Evolutionary conservation across 257 asterid species (phyloP).

Genomic region (Penstemon davidsonii): DNA sequence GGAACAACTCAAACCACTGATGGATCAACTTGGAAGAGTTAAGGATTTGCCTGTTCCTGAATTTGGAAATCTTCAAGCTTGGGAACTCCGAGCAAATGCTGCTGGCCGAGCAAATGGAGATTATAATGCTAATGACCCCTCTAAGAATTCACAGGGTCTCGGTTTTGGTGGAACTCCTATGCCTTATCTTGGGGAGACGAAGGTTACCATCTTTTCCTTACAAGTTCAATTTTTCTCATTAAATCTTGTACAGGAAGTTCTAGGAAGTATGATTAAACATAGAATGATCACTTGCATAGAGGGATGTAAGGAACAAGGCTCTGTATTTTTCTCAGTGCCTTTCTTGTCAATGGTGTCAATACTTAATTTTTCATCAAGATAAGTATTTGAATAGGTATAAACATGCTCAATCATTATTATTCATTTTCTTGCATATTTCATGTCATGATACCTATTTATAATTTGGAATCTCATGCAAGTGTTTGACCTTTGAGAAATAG

Average conservation of each 20-base stretch:
- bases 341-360: neutral
- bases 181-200: constrained; percentile 91
- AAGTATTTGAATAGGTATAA: constrained; percentile 12
- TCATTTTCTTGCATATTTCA: constrained; percentile 1
- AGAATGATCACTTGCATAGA: constrained; percentile 2
- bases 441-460: neutral
- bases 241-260: neutral
- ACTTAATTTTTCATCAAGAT: constrained; percentile 6
- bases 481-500: constrained; percentile 10
- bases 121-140: constrained; percentile 50
- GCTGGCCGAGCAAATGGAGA: constrained; percentile 73
- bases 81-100: constrained; percentile 80
- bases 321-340: neutral
- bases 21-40: constrained; percentile 78
- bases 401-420: constrained; percentile 22
- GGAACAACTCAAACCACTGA: constrained; percentile 84
- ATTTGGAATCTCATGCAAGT: constrained; percentile 27
- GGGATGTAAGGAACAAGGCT: neutral
- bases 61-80: constrained; percentile 83
- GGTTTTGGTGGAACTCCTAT: constrained; percentile 86
- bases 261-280: constrained; percentile 1
- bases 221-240: neutral
- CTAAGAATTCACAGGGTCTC: constrained; percentile 56
- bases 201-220: constrained; percentile 45
- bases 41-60: constrained; percentile 91